Percentiles rank a stretch among this genome's conserved stretches.
These are phyloP conservation scores for Tremella mesenterica DNA, from an alignment of 768 basidiomycete genomes.

Conservation along the genomic window DNA sequence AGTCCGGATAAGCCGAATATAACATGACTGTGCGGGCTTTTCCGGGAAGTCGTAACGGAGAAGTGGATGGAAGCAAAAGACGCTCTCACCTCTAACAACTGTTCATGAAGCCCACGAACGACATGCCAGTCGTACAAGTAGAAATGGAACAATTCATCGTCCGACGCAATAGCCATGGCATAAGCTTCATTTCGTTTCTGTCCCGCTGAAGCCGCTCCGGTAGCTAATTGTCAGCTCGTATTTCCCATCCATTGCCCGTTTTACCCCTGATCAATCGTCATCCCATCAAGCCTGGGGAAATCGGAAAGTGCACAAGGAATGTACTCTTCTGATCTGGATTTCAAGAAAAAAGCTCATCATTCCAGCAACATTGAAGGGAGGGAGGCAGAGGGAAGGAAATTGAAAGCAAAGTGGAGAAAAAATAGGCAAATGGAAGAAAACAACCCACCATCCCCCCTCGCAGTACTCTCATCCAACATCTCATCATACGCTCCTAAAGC, in stretches of 20 bases:
- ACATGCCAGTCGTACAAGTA: constrained; percentile 93
- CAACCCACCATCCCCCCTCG: constrained; percentile 16
- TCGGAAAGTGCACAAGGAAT: neutral
- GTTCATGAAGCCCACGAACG: constrained; percentile 66
- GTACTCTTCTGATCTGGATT: no score
- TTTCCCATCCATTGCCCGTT: neutral
- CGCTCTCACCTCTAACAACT: constrained; percentile 71
- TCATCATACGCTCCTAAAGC: constrained; percentile 73
- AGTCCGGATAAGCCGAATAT: no score
- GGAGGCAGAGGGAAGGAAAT: no score
- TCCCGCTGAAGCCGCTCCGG: constrained; percentile 53
- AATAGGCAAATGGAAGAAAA: no score
- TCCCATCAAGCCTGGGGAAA: neutral
- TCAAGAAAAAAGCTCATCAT: no score
- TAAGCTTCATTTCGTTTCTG: constrained; percentile 75
- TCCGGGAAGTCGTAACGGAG: no score
- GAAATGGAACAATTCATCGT: constrained; percentile 90
- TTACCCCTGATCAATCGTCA: neutral
- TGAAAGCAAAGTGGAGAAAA: no score
- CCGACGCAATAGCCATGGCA: constrained; percentile 69
- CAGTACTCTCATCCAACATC: constrained; percentile 47
- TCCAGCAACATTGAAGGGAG: no score
- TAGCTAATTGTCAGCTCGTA: neutral
- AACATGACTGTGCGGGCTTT: no score
- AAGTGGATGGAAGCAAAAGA: constrained; percentile 9